These are phyloP conservation scores for Candida nonsorbophila DNA, from an alignment of 805 yeast species.

Conservation along the genomic window DNA sequence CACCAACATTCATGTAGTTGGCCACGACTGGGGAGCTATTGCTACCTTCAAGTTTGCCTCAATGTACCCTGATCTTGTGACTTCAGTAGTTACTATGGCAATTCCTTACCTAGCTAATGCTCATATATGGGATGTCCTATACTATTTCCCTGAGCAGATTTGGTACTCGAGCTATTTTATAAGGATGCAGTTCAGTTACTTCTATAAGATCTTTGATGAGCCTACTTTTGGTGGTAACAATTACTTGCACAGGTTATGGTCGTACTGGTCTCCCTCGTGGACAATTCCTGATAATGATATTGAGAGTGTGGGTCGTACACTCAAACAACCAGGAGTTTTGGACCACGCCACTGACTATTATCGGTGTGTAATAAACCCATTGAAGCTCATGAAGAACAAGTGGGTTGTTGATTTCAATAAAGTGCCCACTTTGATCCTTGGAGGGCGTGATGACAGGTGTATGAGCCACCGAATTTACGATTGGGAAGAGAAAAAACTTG, in stretches of 20 bases:
- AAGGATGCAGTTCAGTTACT: slow-evolving; percentile 26
- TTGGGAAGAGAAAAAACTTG: slow-evolving; percentile 15
- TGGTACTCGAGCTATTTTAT: slow-evolving; percentile 30
- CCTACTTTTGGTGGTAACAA: slow-evolving; percentile 9
- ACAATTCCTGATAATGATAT: slow-evolving; percentile 19
- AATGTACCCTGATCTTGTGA: slow-evolving; percentile 26
- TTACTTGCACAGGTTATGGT: slow-evolving; percentile 30
- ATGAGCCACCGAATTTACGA: slow-evolving; percentile 24
- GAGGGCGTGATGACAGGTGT: slow-evolving; percentile 37
- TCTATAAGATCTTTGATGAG: slow-evolving; percentile 17
- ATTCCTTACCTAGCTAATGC: slow-evolving; percentile 31
- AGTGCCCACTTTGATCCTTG: slow-evolving; percentile 32
- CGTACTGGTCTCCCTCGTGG: slow-evolving; percentile 38
- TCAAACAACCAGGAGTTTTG: slow-evolving; percentile 19
- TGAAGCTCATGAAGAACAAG: slow-evolving; percentile 12
- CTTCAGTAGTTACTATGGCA: slow-evolving; percentile 31
- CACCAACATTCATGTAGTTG: slow-evolving; percentile 29
- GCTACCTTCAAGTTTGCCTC: slow-evolving; percentile 28
- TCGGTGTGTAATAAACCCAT: slow-evolving; percentile 20
- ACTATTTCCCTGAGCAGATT: slow-evolving; percentile 28
- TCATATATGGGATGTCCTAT: slow-evolving; percentile 19
- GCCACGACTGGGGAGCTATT: slow-evolving; percentile 44
- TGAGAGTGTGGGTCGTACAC: slow-evolving; percentile 20
- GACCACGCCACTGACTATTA: slow-evolving; percentile 36
- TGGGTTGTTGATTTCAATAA: slow-evolving; percentile 26